Base-by-base conservation (phyloP, 371 early-diverging fungal genomes). In the Apophysomyces elegans region DNA sequence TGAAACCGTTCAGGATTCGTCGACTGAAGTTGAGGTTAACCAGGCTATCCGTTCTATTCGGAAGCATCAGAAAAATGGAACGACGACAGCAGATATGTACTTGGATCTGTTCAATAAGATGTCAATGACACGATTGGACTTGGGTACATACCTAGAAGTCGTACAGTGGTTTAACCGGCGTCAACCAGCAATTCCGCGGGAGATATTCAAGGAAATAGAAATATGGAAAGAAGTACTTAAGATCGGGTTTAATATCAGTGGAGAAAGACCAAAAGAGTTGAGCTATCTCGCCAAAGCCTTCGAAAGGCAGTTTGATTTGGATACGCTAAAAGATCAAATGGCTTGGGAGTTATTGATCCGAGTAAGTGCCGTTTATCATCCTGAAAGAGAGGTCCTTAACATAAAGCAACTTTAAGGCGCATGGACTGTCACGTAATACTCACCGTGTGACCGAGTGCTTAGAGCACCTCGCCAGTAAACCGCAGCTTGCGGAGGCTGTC, bases 161-260 rank as follows among this genome's bases (percentile, higher is more conserved):
- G 54, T 21, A 7, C 54, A 21, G 7, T 50, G 54, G 54, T 50
- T 50, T 21, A 50, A 21, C 21, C 54, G 54, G 21, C 54, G 54
- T 26, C 54, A 21, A 9, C 54, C 54, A 4, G 54, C 54, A 50
- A 26, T 76, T 5, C 50, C 71, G 35, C n/a, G 45, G 0, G 62
- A 61, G 2, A 63, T 72, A 1, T 18, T 67, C 6, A 58, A 74
- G n/a, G 44, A 78, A 47, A 16, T 67, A 8, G 56, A 68, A 37
- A 56, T 80, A 7, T 80, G 80, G 80, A 72, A 70, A 2, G 63
- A 58, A 18, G 60, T 69, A 18, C 67, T 80, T 44, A 74, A 71
- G 60, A 39, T 75, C 13, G 76, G 74, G 0, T 76, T 76, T 16
- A 41, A 59, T 36, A 66, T 78, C 0, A 37, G 61, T 5, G 71